Evolutionary conservation across 345 rosid species (phyloP).

Genomic region (Salix arbutifolia): DNA sequence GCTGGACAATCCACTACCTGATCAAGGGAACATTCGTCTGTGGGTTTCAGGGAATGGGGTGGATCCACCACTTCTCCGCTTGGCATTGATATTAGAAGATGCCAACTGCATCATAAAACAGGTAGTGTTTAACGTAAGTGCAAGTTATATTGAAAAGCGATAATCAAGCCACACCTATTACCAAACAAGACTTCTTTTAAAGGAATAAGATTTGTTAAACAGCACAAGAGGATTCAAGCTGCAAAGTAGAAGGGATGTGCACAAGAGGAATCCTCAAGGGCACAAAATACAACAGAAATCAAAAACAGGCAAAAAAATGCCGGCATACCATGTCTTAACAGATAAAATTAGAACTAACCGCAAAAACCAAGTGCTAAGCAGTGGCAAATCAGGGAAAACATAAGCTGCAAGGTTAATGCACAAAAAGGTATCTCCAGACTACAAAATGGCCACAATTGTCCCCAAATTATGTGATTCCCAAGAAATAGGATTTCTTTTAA

Average conservation of each 20-base stretch:
- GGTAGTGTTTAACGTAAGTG: background rate
- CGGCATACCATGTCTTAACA: background rate
- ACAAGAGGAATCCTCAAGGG: background rate
- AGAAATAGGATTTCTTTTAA: background rate
- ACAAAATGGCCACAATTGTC: background rate
- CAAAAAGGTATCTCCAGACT: background rate
- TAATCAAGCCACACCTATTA: background rate
- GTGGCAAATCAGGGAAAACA: background rate
- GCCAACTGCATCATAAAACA: slow-evolving; percentile 63
- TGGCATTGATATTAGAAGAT: slow-evolving; percentile 62
- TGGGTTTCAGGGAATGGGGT: slow-evolving; percentile 71
- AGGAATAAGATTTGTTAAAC: background rate
- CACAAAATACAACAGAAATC: background rate
- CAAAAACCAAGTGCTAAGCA: background rate
- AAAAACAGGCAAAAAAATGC: background rate
- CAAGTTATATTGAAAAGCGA: background rate
- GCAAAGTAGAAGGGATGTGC: background rate
- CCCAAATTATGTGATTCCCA: background rate
- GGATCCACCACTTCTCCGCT: slow-evolving; percentile 54
- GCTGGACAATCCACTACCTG: slow-evolving; percentile 39
- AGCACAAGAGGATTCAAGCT: background rate
- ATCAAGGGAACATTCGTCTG: slow-evolving; percentile 56
- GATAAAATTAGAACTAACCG: background rate
- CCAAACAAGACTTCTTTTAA: background rate
- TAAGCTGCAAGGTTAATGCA: background rate